Evolutionary conservation across 768 basidiomycete species (phyloP).

Genomic region (Pleurotus cornucopiae): DNA sequence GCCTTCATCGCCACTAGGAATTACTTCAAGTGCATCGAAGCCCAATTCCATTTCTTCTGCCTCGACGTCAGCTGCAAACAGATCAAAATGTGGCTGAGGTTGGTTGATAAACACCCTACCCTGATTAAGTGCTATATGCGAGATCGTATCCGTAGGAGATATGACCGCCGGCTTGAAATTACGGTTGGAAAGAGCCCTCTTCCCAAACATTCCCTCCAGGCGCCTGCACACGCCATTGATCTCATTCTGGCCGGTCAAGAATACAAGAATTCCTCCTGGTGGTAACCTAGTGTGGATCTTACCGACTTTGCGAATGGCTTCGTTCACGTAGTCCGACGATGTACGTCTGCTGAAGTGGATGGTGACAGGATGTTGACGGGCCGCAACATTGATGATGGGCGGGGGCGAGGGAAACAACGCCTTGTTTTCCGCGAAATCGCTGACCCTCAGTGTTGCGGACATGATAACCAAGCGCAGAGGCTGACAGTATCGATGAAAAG

Average conservation of each 20-base stretch:
- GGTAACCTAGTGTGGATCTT: slow-evolving; percentile 94
- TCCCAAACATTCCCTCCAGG: slow-evolving; percentile 74
- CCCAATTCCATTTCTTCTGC: slow-evolving; percentile 7
- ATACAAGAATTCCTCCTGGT: slow-evolving; percentile 88
- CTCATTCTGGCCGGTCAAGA: slow-evolving; percentile 95
- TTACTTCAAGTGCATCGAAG: slow-evolving; percentile 27
- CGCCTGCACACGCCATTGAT: slow-evolving; percentile 81
- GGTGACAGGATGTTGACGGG: slow-evolving; percentile 93
- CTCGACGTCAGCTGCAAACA: slow-evolving; percentile 61
- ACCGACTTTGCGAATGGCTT: slow-evolving; percentile 83
- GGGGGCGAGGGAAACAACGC: slow-evolving; percentile 79
- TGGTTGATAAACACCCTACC: slow-evolving; percentile 27
- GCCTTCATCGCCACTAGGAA: slow-evolving; percentile 69
- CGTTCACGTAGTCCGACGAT: slow-evolving; percentile 79
- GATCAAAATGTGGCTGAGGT: background rate
- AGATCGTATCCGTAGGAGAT: slow-evolving; percentile 11
- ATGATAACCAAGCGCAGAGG: slow-evolving; percentile 94
- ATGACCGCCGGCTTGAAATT: slow-evolving; percentile 11
- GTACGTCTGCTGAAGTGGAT: slow-evolving; percentile 91
- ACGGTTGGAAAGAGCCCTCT: slow-evolving; percentile 55
- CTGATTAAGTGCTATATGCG: slow-evolving; percentile 32
- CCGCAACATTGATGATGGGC: slow-evolving; percentile 86
- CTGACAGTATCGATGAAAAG: slow-evolving; percentile 27
- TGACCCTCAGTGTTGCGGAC: slow-evolving; percentile 95
- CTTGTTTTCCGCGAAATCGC: slow-evolving; percentile 86